Base-by-base conservation (phyloP, 106 monocot genomes). In the Posidonia australis region DNA sequence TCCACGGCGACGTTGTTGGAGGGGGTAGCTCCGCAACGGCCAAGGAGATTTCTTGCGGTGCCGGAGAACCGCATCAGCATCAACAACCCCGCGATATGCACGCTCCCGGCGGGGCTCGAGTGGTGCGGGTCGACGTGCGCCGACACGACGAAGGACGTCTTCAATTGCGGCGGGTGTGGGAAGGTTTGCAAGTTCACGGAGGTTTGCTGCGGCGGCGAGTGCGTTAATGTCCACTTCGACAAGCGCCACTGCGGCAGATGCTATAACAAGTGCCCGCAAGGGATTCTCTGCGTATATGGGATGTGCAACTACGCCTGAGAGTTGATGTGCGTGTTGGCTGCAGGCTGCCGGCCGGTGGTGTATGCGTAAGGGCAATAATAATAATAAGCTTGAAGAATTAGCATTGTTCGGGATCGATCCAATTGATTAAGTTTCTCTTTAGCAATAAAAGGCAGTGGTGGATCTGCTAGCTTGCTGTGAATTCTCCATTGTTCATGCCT, bases 121-220 rank as follows among this genome's bases (percentile, higher is more conserved):
- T 75, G 74, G 26, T 75, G 74, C 44, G 46, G 42, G 49, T 56
- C 10, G 61, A 56, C 18, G 13, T 75, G 74, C 61, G 74, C 67
- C 31, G 30, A 75, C 20, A 60, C 57, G 23, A n/a, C 28, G 36
- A 36, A 0, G 24, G 67, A 75, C 44, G 6, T 21, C 51, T 32
- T 67, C 23, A 67, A 75, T 51, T 75, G 74, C 51, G 67, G 67
- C 12, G 0, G 32, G 28, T 75, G 74, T 46, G 74, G 67, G 49
- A 67, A 32, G n/a, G 26, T 47, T 20, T 75, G 74, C 21, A 49
- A 54, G 51, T 75, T 60, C 60, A 65, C 56, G 4, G 7, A 75
- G 67, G 41, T 18, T 9, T 75, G 74, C 51, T 75, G 74, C 60
- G 26, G 20, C 7, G 67, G 67, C 18, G 43, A 48, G 17, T 75